A percentile compares a stretch with the other conserved stretches of the same genome.
phyloP scores from a whole-genome alignment of 768 basidiomycete species.

The Psilocybe sp. region DNA sequence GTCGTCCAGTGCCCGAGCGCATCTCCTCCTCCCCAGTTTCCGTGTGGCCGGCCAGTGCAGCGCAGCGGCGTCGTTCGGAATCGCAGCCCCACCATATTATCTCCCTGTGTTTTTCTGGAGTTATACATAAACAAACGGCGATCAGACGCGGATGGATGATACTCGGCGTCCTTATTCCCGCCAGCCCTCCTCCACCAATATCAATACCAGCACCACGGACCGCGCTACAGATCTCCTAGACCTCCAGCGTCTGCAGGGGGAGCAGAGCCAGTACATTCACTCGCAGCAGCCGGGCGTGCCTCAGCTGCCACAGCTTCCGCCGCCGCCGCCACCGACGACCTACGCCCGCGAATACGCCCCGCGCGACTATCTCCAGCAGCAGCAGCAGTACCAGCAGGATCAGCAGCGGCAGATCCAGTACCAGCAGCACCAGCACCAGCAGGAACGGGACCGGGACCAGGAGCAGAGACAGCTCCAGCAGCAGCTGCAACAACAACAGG shows the following conservation, averaged over 20 bases:
- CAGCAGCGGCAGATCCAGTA: constrained; percentile 11
- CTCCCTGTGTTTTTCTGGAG: too few species aligned
- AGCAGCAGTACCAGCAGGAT: constrained; percentile 11
- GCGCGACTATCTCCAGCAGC: constrained; percentile 1
- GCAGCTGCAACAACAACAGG: constrained; percentile 21
- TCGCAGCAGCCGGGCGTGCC: constrained; percentile 7
- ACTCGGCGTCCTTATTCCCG: too few species aligned
- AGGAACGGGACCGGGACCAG: constrained; percentile 21
- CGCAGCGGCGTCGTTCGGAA: too few species aligned
- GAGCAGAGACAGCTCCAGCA: constrained; percentile 20
- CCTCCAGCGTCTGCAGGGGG: constrained; percentile 9
- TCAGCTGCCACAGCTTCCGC: constrained; percentile 20
- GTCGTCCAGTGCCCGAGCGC: too few species aligned
- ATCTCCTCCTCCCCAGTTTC: too few species aligned
- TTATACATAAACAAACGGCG: too few species aligned
- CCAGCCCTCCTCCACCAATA: too few species aligned
- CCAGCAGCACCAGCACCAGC: constrained; percentile 17
- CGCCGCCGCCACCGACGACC: constrained; percentile 34
- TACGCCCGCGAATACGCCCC: constrained; percentile 41
- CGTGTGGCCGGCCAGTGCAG: too few species aligned
- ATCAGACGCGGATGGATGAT: too few species aligned
- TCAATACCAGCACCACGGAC: not conserved
- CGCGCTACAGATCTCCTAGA: constrained; percentile 9
- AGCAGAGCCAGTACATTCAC: constrained; percentile 16
- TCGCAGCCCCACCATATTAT: too few species aligned